Conservation (phyloP, 2,329 filamentous ascomycete species). For the Beauveria caledonica region DNA sequence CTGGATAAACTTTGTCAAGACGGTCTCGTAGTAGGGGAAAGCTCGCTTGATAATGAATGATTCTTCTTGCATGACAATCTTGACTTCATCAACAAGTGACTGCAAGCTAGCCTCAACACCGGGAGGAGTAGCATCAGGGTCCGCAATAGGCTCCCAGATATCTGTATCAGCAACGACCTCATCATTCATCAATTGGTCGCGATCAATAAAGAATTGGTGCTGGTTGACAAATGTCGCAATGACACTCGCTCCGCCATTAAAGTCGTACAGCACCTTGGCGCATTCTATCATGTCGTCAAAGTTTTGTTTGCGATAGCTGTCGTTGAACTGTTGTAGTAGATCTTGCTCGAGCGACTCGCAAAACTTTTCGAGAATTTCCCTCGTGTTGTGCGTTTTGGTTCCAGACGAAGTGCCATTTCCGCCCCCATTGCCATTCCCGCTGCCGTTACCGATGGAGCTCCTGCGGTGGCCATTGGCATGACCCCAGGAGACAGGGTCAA, state of each 20-base stretch:
- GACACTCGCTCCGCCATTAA: conserved; percentile 91
- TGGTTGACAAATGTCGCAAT: conserved; percentile 97
- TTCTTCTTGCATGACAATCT: conserved; percentile 92
- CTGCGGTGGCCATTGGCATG: conserved; percentile 42
- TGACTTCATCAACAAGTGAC: conserved; percentile 87
- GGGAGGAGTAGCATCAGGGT: conserved; percentile 86
- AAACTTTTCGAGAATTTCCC: conserved; percentile 93
- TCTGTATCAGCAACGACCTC: conserved; percentile 69
- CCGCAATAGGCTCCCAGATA: conserved; percentile 84
- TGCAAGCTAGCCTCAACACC: conserved; percentile 88
- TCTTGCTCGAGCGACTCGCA: conserved; percentile 94
- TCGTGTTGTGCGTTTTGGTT: conserved; percentile 54
- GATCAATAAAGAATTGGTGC: conserved; percentile 97
- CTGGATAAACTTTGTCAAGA: conserved; percentile 87
- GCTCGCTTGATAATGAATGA: conserved; percentile 94
- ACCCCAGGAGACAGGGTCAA: conserved; percentile 73
- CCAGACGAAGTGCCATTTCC: conserved; percentile 32
- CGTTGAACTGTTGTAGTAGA: conserved; percentile 90
- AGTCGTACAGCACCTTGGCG: conserved; percentile 86
- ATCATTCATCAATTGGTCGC: conserved; percentile 83
- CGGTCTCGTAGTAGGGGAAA: conserved; percentile 93
- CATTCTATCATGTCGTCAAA: conserved; percentile 98
- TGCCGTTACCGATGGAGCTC: conserved; percentile 25
- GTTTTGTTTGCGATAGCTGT: conserved; percentile 89
- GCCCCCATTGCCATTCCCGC: conserved; percentile 36